Evolutionary conservation across 306 rosid genomes (phyloP).

Genomic region (Lathyrus sativus): DNA sequence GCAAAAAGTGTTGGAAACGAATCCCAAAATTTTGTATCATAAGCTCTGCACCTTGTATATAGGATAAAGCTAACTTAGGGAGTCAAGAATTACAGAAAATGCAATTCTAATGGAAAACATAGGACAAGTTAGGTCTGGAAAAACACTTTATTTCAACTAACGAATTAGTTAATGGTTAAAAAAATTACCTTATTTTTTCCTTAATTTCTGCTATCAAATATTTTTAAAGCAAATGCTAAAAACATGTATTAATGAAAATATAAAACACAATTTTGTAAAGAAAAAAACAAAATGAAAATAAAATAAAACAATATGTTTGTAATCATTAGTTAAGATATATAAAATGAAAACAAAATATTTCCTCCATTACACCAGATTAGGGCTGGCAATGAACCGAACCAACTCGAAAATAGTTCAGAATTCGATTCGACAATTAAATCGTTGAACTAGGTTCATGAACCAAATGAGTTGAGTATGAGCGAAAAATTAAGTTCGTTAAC

Average conservation of each 20-base stretch:
- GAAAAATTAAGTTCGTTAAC: no score
- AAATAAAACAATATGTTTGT: neutral
- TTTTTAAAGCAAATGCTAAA: no score
- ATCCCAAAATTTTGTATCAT: conserved; percentile 1
- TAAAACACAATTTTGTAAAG: neutral
- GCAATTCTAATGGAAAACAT: conserved; percentile 2
- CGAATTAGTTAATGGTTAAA: no score
- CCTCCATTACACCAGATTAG: neutral
- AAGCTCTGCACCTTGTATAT: conserved; percentile 2
- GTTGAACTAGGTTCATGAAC: no score
- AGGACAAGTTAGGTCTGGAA: neutral
- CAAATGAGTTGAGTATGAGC: no score
- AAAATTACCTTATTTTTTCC: no score
- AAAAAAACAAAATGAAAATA: neutral
- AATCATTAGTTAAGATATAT: neutral
- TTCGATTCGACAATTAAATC: no score
- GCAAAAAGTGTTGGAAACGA: conserved; percentile 1
- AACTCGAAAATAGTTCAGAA: no score
- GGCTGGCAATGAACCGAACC: no score
- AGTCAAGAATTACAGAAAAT: neutral
- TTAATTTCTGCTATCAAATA: no score
- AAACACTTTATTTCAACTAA: neutral
- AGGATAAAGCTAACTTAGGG: neutral
- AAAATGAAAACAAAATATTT: neutral
- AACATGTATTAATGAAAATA: neutral